phyloP scores from a whole-genome alignment of 495 filamentous ascomycete genomes.

The Thermothielavioides terrestris region DNA sequence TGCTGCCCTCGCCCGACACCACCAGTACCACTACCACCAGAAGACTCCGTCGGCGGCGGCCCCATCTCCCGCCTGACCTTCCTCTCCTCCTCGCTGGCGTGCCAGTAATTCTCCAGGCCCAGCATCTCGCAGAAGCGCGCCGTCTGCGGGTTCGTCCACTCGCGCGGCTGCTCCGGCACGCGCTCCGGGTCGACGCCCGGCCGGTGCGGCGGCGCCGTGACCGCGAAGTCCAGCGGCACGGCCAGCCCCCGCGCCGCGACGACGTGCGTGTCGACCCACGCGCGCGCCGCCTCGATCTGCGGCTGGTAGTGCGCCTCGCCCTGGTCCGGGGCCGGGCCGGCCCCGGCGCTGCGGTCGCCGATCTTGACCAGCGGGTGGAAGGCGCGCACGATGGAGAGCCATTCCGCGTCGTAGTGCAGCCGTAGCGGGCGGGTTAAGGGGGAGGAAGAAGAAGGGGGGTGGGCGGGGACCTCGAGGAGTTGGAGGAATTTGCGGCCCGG shows the following conservation, averaged over 20 bases:
- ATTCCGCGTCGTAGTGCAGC: constrained; percentile 84
- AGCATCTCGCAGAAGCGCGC: constrained; percentile 65
- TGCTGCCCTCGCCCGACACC: too few relatives aligned
- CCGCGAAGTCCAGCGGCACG: constrained; percentile 66
- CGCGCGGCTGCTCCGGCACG: constrained; percentile 46
- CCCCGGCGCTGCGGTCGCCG: constrained; percentile 45
- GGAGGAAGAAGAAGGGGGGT: constrained; percentile 23
- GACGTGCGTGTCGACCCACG: constrained; percentile 72
- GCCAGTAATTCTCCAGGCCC: constrained; percentile 69
- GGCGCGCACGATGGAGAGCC: constrained; percentile 83
- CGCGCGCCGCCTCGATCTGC: constrained; percentile 53
- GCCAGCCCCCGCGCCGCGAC: constrained; percentile 47
- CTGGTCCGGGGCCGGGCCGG: constrained; percentile 41
- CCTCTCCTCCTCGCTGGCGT: constrained; percentile 59
- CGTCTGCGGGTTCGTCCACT: constrained; percentile 82
- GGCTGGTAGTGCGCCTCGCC: constrained; percentile 56
- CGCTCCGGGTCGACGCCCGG: constrained; percentile 27
- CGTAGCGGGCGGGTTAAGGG: constrained; percentile 20
- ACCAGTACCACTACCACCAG: constrained; percentile 24
- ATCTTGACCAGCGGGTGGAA: constrained; percentile 56
- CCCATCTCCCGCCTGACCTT: constrained; percentile 40
- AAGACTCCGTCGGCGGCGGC: constrained; percentile 25
- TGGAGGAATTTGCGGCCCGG: constrained; percentile 74
- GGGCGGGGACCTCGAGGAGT: constrained; percentile 51
- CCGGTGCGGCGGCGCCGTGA: constrained; percentile 66